Evolutionary conservation across 106 monocot species (phyloP).

Genomic region (Platanthera zijinensis): DNA sequence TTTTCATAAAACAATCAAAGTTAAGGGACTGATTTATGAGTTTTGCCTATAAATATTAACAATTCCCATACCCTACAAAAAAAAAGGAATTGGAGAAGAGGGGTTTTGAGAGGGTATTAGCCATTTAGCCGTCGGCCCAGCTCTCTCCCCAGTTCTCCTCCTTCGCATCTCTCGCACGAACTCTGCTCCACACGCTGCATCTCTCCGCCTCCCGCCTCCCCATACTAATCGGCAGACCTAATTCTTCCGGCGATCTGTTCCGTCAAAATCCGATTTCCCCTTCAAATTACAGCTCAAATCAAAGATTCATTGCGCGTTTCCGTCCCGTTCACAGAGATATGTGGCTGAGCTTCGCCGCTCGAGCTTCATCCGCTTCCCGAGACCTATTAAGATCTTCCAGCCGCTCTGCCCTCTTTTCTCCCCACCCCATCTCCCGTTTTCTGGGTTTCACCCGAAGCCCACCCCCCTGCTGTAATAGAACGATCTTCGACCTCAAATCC

Average conservation of each 20-base stretch:
- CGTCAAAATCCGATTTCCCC: neutral
- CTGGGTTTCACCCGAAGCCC: neutral
- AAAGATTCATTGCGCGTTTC: neutral
- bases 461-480: neutral
- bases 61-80: too few relatives aligned
- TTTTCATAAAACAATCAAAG: too few relatives aligned
- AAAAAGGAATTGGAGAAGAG: too few relatives aligned
- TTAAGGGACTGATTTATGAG: too few relatives aligned
- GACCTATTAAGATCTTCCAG: neutral
- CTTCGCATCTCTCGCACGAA: neutral
- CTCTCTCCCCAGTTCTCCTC: too few relatives aligned
- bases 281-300: neutral
- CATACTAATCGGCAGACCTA: neutral
- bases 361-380: neutral
- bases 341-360: slow-evolving; percentile 1
- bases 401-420: neutral
- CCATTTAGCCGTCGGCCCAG: too few relatives aligned
- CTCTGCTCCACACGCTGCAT: neutral
- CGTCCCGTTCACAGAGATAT: neutral
- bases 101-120: too few relatives aligned
- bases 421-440: neutral
- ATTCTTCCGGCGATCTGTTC: neutral
- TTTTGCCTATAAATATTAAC: too few relatives aligned
- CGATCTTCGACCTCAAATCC: neutral
- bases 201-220: neutral